A percentile compares a stretch with the other conserved stretches of the same genome.
Conservation (phyloP, 805 yeast genomes). For the Sugiyamaella qingdaonensis region DNA sequence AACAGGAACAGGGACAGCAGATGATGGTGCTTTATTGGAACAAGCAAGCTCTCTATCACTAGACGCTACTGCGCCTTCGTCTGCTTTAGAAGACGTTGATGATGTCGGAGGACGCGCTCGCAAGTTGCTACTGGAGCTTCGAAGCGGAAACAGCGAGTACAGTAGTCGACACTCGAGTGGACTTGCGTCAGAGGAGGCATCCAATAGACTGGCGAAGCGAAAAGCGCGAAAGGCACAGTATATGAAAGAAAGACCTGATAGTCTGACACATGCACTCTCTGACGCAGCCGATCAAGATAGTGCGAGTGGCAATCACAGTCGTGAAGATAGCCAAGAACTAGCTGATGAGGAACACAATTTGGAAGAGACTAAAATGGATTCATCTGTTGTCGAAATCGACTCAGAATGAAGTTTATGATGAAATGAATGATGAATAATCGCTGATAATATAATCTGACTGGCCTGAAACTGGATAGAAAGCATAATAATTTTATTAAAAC, state of each 20-base stretch:
- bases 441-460: background rate
- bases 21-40: background rate
- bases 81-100: constrained; percentile 26
- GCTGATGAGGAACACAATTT: background rate
- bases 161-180: constrained; percentile 10
- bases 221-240: constrained; percentile 24
- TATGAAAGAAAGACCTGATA: constrained; percentile 4
- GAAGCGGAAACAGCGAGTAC: constrained; percentile 35
- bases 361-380: background rate
- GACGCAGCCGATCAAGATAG: background rate
- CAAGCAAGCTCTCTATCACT: background rate
- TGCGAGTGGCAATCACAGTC: background rate
- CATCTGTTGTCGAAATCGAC: background rate
- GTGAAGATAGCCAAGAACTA: background rate
- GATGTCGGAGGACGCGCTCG: constrained; percentile 61
- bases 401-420: constrained; percentile 2
- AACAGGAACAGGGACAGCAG: background rate
- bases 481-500: background rate
- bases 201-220: constrained; percentile 22
- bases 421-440: background rate
- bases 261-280: background rate
- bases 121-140: constrained; percentile 55
- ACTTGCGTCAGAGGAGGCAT: constrained; percentile 7
- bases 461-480: background rate
- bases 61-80: constrained; percentile 1